Percentiles rank a stretch among this genome's conserved stretches.
Evolutionary conservation across 257 asterid species (phyloP).

Genomic region (Anisodus tanguticus): DNA sequence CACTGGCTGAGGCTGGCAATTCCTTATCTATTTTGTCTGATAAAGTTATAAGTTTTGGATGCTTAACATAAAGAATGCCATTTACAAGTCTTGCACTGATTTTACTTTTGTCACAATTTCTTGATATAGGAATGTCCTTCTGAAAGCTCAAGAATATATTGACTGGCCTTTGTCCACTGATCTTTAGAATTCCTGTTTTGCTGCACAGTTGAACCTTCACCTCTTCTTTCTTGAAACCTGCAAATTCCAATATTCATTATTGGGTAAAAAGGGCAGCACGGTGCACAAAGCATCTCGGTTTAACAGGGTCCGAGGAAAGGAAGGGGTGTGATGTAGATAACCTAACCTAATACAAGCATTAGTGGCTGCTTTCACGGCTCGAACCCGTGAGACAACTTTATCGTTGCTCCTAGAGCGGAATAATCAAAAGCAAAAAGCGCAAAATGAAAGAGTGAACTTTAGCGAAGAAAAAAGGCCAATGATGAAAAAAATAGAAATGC

Average conservation of each 20-base stretch:
- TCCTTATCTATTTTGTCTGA: slow-evolving; percentile 27
- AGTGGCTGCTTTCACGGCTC: no score
- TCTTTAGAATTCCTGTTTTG: slow-evolving; percentile 52
- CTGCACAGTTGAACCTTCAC: slow-evolving; percentile 59
- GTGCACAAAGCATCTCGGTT: no score
- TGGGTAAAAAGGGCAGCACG: not conserved
- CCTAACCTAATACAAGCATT: no score
- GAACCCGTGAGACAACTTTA: no score
- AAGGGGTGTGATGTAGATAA: no score
- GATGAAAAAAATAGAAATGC: not conserved
- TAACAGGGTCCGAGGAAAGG: not conserved
- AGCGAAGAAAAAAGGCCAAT: not conserved
- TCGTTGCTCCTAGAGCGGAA: not conserved
- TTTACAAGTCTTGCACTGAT: slow-evolving; percentile 55
- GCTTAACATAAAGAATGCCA: slow-evolving; percentile 49
- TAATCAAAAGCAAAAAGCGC: not conserved
- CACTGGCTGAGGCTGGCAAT: slow-evolving; percentile 29
- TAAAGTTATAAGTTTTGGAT: slow-evolving; percentile 46
- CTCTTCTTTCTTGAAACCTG: slow-evolving; percentile 69
- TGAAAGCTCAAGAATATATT: slow-evolving; percentile 40
- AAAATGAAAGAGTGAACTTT: not conserved
- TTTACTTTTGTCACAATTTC: slow-evolving; percentile 41
- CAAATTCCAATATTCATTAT: not conserved
- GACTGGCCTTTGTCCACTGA: slow-evolving; percentile 59
- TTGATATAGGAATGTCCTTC: slow-evolving; percentile 53